A percentile compares a stretch with the other conserved stretches of the same genome.
Conservation (phyloP, 2,329 filamentous ascomycete genomes). For the Volutella citrinella region DNA sequence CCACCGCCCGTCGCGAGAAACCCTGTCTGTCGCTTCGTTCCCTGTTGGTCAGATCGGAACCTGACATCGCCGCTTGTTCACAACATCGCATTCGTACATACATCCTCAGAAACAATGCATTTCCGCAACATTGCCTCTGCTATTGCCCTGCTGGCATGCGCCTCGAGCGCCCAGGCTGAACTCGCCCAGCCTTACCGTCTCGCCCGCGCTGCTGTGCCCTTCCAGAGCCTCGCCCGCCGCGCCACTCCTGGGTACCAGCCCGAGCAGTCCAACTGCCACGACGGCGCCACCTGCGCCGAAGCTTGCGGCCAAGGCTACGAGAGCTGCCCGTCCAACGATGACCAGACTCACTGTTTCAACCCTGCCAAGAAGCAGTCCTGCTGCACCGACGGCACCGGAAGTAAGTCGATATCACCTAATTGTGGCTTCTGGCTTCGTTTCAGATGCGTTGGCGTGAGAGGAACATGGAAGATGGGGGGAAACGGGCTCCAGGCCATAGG, state of each 20-base stretch:
- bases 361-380: constrained; percentile 49
- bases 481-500: too few relatives aligned
- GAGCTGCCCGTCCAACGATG: constrained; percentile 48
- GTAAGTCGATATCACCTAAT: too few relatives aligned
- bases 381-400: constrained; percentile 55
- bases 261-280: constrained; percentile 44
- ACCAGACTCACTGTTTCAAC: constrained; percentile 57
- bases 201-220: constrained; percentile 33
- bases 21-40: constrained; percentile 21
- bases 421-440: too few relatives aligned
- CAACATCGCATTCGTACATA: too few relatives aligned
- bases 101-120: constrained; percentile 27
- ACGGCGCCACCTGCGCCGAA: constrained; percentile 50
- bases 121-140: constrained; percentile 31
- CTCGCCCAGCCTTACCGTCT: constrained; percentile 35
- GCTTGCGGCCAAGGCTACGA: constrained; percentile 51
- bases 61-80: too few relatives aligned
- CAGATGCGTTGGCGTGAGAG: too few relatives aligned
- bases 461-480: too few relatives aligned
- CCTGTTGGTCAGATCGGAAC: constrained; percentile 14
- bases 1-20: constrained; percentile 14
- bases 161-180: constrained; percentile 28
- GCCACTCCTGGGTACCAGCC: constrained; percentile 48
- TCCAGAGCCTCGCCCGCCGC: constrained; percentile 42
- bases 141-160: constrained; percentile 34